A percentile compares a stretch with the other conserved stretches of the same genome.
phyloP scores from a whole-genome alignment of 2,329 filamentous ascomycete species.

The Fusarium devonianum region DNA sequence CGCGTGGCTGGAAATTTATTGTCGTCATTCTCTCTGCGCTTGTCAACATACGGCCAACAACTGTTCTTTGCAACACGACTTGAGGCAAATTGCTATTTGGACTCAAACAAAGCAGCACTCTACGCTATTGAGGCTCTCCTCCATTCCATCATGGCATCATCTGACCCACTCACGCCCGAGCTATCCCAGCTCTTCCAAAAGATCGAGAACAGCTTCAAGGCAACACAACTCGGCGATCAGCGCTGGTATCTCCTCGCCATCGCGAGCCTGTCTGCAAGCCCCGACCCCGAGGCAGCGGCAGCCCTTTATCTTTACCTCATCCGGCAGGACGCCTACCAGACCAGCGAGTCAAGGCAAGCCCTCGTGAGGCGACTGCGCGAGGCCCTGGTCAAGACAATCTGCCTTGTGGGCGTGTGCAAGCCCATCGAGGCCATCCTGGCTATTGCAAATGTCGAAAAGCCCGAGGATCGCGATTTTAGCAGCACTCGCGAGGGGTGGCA shows the following conservation, averaged over 20 bases:
- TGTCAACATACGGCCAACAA: no score
- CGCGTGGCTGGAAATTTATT: no score
- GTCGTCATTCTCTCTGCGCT: no score
- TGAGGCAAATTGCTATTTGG: no score
- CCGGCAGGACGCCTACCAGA: conserved; percentile 50
- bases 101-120: no score
- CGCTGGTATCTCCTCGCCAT: conserved; percentile 33
- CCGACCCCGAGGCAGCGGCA: conserved; percentile 26
- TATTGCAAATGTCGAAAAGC: conserved; percentile 57
- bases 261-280: conserved; percentile 28
- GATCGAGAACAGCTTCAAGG: conserved; percentile 25
- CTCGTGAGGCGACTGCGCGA: conserved; percentile 63
- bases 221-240: conserved; percentile 22
- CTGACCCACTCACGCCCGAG: no score
- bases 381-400: conserved; percentile 64
- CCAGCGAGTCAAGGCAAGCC: conserved; percentile 52
- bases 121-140: no score
- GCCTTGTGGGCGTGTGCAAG: conserved; percentile 68
- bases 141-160: no score
- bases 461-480: conserved; percentile 64
- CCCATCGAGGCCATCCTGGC: conserved; percentile 66
- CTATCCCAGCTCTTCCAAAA: no score
- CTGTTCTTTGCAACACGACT: no score
- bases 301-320: conserved; percentile 43
- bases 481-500: conserved; percentile 65